Evolutionary conservation across 2,329 filamentous ascomycete genomes (phyloP).

Genomic region (Fusarium verticillioides): DNA sequence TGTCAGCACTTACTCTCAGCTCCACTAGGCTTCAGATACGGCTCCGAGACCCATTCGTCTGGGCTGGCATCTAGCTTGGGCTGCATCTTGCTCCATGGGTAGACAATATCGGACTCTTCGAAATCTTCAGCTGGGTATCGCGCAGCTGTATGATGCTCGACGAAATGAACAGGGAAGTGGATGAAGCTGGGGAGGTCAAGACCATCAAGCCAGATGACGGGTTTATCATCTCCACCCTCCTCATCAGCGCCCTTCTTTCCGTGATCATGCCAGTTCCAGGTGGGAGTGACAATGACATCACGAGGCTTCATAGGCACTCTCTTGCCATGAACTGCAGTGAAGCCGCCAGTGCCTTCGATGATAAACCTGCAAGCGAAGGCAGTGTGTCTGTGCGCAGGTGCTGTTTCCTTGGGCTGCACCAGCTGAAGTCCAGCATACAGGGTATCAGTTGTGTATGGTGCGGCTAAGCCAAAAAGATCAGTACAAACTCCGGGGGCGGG

Average conservation of each 20-base stretch:
- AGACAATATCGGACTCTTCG: slow-evolving; percentile 58
- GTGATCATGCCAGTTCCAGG: slow-evolving; percentile 70
- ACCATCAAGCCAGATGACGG: slow-evolving; percentile 68
- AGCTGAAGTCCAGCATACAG: slow-evolving; percentile 67
- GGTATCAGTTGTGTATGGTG: slow-evolving; percentile 67
- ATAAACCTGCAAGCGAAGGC: slow-evolving; percentile 67
- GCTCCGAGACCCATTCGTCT: slow-evolving; percentile 7
- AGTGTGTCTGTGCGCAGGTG: slow-evolving; percentile 64
- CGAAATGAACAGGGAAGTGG: slow-evolving; percentile 64
- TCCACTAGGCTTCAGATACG: slow-evolving; percentile 49
- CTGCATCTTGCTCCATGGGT: slow-evolving; percentile 61
- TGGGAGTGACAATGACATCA: slow-evolving; percentile 67
- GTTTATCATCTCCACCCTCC: slow-evolving; percentile 40
- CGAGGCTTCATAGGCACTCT: slow-evolving; percentile 61
- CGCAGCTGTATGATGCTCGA: slow-evolving; percentile 58
- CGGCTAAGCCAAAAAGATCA: slow-evolving; percentile 46
- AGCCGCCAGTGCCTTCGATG: slow-evolving; percentile 63
- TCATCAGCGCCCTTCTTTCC: slow-evolving; percentile 62
- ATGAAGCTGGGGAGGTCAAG: slow-evolving; percentile 63
- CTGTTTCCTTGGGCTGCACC: slow-evolving; percentile 65
- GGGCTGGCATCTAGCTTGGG: slow-evolving; percentile 49
- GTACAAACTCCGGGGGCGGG: not conserved
- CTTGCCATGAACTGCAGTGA: slow-evolving; percentile 66
- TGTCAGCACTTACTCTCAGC: slow-evolving; percentile 41
- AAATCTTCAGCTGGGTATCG: slow-evolving; percentile 59